phyloP scores from a whole-genome alignment of 257 asterid species.

The Parsonsia alboflavescens region DNA sequence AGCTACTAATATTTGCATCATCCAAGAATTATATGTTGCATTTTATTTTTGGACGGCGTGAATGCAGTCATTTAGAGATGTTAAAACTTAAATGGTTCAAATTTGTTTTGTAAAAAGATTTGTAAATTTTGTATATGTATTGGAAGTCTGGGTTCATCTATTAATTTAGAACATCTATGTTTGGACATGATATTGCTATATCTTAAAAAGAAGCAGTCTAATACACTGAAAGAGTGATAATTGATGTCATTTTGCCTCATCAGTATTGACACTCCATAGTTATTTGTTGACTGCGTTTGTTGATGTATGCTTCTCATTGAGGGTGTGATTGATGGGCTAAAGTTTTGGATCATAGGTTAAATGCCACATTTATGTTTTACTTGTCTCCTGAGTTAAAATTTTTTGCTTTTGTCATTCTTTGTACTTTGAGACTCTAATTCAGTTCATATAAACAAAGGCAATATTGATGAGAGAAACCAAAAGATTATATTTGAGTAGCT shows the following conservation, averaged over 20 bases:
- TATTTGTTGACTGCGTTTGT: too few species aligned
- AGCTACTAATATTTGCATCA: too few species aligned
- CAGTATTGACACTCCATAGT: too few species aligned
- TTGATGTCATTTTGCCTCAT: too few species aligned
- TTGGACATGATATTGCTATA: too few species aligned
- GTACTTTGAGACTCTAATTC: not conserved
- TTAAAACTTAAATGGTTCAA: not conserved
- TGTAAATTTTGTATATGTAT: too few species aligned
- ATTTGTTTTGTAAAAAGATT: not conserved
- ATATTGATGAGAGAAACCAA: not conserved
- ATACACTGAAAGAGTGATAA: too few species aligned
- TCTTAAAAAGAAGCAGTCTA: too few species aligned
- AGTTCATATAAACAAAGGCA: not conserved
- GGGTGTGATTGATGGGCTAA: not conserved
- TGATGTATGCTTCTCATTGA: too few species aligned
- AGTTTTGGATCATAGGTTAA: not conserved
- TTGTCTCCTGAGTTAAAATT: not conserved
- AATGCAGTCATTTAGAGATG: not conserved
- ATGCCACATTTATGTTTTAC: not conserved
- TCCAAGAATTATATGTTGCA: not conserved
- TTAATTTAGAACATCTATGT: too few species aligned
- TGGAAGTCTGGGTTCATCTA: too few species aligned
- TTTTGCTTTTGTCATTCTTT: not conserved
- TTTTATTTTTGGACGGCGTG: not conserved
- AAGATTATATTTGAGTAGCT: not conserved